Evolutionary conservation across 108 stramenopile species (phyloP), one percentile per base, ranked within the genome.

Genomic region (Cyclotella choctawhatcheeana): DNA sequence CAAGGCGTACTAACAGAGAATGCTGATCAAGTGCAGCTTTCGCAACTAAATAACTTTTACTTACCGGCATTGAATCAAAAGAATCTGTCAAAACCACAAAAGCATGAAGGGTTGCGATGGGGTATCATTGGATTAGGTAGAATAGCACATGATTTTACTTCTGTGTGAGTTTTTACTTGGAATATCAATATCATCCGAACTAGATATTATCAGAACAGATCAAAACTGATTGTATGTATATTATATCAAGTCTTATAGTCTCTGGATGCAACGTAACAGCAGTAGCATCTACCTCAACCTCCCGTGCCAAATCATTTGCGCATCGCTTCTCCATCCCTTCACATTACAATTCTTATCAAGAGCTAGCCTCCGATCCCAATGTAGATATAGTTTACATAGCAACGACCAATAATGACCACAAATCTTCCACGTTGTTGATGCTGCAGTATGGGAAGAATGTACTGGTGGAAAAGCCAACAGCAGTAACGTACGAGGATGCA

Each of bases 391-490:
- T 83, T 22, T 75, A 77, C 29, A 24, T 77, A 6, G 77, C 74
- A 25, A 75, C 81, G 34, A 69, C 61, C 0, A 63, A 78, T 78
- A 62, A 85, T 82, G 33, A 87, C 88, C 64, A 87, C 85, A 30
- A 88, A 56, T 24, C n/a, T 5, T 58, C 65, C 18, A 91, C 72
- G 67, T 82, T 66, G 85, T 80, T 67, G 77, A 86, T 76, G 61
- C 58, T 93, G 3, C 40, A 67, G 40, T 69, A 83, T 10, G 73
- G 82, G 40, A 93, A 93, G 74, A 88, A 93, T 79, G 85, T 88
- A 33, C 66, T 93, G 29, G 55, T 93, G 50, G 92, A 93, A 81
- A 93, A 93, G 59, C 92, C 92, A 13, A 88, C 90, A 58, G 74
- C 89, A 1, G 88, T 88, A 10, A 76, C 66, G 45, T 71, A 80